Base-by-base conservation (phyloP, 208 protist species). In the Acanthamoeba triangularis region DNA sequence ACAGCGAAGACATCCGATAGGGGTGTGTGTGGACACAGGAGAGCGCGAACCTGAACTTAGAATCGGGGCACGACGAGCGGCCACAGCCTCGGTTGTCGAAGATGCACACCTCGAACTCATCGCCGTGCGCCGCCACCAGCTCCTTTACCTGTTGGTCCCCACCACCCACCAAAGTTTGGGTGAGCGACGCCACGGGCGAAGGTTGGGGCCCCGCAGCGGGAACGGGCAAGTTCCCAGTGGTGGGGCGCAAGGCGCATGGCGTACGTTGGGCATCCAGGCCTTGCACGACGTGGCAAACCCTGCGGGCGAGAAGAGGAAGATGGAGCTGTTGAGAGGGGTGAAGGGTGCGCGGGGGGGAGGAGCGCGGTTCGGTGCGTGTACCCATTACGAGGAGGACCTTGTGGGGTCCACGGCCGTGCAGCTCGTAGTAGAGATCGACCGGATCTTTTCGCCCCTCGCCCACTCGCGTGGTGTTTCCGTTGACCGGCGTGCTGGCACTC, bases 381-480 rank as follows among this genome's bases (percentile, higher is more conserved):
- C 82, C 82, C 82, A 90, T 90, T 49, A 90, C 28, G 30, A 59
- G 37, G 82, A 90, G 49, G 33, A 67, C 82, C 54, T 67, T 90
- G 52, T 90, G 47, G 8, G 82, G 82, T 10, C 82, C 82, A 13
- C 52, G 28, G 3, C 82, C 82, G 82, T 90, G 54, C 52, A 90
- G 52, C 47, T 90, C 49, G 82, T 67, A 90, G 82, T 90, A 90
- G 82, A 90, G 10, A 20, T 90, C 82, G 13, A 90, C 82, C 52
- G 82, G 52, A 18, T 90, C 82, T 23, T 90, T 90, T 41, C 82
- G 47, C 14, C n/a, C 82, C 18, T 30, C 49, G 47, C 82, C 82
- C 82, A 90, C 49, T 10, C 56, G 47, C 52, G 47, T 30, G 28
- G 28, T 69, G 49, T 47, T 11, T 6, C 82, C 82, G 23, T 67